phyloP scores from a whole-genome alignment of 2,329 filamentous ascomycete genomes.

The Exophiala calicioides region DNA sequence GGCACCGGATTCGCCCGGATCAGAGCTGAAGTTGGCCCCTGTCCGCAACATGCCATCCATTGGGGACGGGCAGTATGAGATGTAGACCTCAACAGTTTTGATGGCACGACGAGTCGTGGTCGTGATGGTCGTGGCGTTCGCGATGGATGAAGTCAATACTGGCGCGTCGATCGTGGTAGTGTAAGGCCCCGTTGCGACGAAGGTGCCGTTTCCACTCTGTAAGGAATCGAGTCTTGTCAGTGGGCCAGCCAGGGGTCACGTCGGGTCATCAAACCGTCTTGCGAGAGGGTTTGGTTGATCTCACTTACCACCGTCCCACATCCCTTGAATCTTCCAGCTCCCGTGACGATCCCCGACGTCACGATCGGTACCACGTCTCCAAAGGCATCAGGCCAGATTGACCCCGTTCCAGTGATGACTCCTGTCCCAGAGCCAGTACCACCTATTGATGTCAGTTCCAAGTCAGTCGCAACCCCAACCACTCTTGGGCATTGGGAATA shows the following conservation, averaged over 20 bases:
- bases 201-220: slow-evolving; percentile 27
- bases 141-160: too few species aligned
- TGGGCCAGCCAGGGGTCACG: background rate
- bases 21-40: background rate
- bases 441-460: slow-evolving; percentile 9
- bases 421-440: slow-evolving; percentile 26
- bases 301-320: slow-evolving; percentile 27
- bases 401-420: slow-evolving; percentile 26
- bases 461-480: too few species aligned
- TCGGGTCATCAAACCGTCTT: background rate
- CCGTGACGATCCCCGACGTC: slow-evolving; percentile 23
- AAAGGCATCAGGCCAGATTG: slow-evolving; percentile 23
- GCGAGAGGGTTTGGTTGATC: background rate
- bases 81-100: slow-evolving; percentile 22
- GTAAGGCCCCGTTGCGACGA: slow-evolving; percentile 23
- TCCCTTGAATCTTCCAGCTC: slow-evolving; percentile 25
- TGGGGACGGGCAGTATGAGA: slow-evolving; percentile 25
- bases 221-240: background rate
- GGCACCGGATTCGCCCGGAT: background rate
- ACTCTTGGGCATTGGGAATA: too few species aligned
- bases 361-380: slow-evolving; percentile 22
- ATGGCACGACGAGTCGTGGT: slow-evolving; percentile 17
- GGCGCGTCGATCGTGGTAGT: slow-evolving; percentile 14
- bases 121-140: too few species aligned
- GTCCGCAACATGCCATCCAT: background rate